phyloP scores from a whole-genome alignment of 192 early-diverging fungal species.

The Diversispora epigaea region DNA sequence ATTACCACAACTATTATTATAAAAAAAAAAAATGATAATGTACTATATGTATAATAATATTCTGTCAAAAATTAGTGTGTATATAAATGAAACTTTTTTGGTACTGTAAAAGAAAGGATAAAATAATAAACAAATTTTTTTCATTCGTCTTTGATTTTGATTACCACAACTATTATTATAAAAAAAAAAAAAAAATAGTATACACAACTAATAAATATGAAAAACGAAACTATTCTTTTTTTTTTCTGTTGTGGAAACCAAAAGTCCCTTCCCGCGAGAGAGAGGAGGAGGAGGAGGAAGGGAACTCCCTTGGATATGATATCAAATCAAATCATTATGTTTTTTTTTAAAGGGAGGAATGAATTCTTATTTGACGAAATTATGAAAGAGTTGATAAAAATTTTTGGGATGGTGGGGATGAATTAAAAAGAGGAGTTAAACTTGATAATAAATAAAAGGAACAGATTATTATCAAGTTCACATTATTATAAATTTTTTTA shows the following conservation, averaged over 20 bases:
- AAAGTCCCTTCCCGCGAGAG: background rate
- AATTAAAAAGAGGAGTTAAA: background rate
- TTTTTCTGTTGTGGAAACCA: background rate
- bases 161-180: no score
- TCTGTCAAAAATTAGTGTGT: no score
- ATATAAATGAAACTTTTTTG: no score
- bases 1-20: no score
- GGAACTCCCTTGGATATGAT: conserved; percentile 15
- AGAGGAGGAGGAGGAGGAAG: background rate
- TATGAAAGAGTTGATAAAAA: background rate
- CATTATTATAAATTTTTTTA: background rate
- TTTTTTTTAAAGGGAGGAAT: background rate
- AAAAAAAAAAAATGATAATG: no score
- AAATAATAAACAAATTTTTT: no score
- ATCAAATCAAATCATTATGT: conserved; percentile 22
- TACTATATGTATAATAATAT: no score
- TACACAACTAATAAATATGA: no score
- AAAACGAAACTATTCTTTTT: background rate
- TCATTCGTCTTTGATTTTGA: no score
- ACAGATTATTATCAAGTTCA: background rate
- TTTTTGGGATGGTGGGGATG: background rate
- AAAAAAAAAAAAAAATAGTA: no score
- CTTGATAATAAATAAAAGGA: background rate
- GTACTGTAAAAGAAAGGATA: no score
- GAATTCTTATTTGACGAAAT: background rate